Conservation (phyloP, 1,284 basidiomycete species). For the Neolentinus lepideus region DNA sequence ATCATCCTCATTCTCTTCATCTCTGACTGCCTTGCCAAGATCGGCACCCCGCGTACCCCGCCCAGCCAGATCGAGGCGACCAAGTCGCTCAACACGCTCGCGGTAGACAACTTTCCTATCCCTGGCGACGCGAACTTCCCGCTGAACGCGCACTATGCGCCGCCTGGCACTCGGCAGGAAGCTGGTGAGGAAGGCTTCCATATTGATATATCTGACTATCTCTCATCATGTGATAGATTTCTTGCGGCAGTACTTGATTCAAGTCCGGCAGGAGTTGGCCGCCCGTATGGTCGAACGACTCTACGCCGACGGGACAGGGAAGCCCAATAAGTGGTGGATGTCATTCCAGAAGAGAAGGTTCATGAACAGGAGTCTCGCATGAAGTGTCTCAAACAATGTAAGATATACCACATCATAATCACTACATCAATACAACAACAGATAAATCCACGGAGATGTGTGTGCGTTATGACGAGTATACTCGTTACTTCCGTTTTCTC, state of each 20-base stretch:
- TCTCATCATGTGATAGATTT: constrained; percentile 57
- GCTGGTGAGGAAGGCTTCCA: constrained; percentile 53
- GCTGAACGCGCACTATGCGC: constrained; percentile 87
- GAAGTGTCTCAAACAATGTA: not conserved
- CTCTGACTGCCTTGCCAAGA: constrained; percentile 92
- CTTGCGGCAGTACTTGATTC: constrained; percentile 86
- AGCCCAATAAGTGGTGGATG: constrained; percentile 99
- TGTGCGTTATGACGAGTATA: not conserved
- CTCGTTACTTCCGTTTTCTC: constrained; percentile 23
- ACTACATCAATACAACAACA: not conserved
- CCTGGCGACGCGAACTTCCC: constrained; percentile 97
- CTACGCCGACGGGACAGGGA: constrained; percentile 81
- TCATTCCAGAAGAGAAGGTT: constrained; percentile 96
- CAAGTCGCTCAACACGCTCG: constrained; percentile 86
- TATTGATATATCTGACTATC: constrained; percentile 4
- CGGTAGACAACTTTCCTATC: constrained; percentile 88
- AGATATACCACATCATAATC: not conserved
- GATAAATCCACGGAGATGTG: not conserved
- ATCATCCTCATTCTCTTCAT: constrained; percentile 98
- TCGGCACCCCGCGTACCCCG: constrained; percentile 59
- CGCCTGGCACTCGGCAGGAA: constrained; percentile 74
- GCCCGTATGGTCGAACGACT: constrained; percentile 82
- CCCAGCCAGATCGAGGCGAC: constrained; percentile 81
- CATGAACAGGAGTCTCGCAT: constrained; percentile 80
- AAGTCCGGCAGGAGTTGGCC: constrained; percentile 90